Evolutionary conservation across 2,329 filamentous ascomycete genomes (phyloP).

Genomic region (Stagonosporopsis rhizophila): DNA sequence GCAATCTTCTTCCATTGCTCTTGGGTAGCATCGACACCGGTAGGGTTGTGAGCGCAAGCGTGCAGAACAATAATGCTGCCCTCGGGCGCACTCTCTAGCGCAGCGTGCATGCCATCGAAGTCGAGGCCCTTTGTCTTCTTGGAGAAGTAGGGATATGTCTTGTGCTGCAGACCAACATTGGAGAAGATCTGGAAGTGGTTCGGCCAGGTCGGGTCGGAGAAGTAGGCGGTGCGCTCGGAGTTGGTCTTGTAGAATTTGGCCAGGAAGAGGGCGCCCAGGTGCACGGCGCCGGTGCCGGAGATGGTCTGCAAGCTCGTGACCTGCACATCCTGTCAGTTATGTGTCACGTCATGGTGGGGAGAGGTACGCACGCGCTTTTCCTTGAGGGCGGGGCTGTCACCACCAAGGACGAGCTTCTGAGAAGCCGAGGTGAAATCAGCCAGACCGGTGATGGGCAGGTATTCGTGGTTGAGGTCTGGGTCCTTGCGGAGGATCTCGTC

Average conservation of each 20-base stretch:
- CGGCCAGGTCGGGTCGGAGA: constrained; percentile 95
- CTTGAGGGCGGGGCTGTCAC: constrained; percentile 77
- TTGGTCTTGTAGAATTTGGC: constrained; percentile 79
- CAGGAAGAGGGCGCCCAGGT: constrained; percentile 92
- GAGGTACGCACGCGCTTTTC: constrained; percentile 72
- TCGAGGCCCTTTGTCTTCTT: constrained; percentile 88
- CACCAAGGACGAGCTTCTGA: constrained; percentile 86
- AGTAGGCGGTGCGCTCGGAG: constrained; percentile 77
- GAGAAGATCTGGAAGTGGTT: constrained; percentile 99
- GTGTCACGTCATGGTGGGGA: constrained; percentile 30
- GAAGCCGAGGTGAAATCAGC: constrained; percentile 86
- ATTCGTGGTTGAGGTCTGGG: constrained; percentile 95
- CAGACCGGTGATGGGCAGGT: constrained; percentile 93
- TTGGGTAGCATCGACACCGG: constrained; percentile 90
- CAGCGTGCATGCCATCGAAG: constrained; percentile 82
- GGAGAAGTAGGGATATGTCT: constrained; percentile 93
- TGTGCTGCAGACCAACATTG: constrained; percentile 81
- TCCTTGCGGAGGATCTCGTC: constrained; percentile 88
- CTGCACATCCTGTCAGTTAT: constrained; percentile 48
- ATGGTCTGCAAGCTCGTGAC: constrained; percentile 88
- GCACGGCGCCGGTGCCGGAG: constrained; percentile 94
- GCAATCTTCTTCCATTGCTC: constrained; percentile 96
- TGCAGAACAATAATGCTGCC: constrained; percentile 90
- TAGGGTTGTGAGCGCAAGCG: constrained; percentile 97
- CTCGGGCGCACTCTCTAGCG: constrained; percentile 73